A percentile compares a stretch with the other conserved stretches of the same genome.
These are phyloP conservation scores for Scutellaria minor DNA, from an alignment of 257 asterid genomes.

Conservation along the genomic window DNA sequence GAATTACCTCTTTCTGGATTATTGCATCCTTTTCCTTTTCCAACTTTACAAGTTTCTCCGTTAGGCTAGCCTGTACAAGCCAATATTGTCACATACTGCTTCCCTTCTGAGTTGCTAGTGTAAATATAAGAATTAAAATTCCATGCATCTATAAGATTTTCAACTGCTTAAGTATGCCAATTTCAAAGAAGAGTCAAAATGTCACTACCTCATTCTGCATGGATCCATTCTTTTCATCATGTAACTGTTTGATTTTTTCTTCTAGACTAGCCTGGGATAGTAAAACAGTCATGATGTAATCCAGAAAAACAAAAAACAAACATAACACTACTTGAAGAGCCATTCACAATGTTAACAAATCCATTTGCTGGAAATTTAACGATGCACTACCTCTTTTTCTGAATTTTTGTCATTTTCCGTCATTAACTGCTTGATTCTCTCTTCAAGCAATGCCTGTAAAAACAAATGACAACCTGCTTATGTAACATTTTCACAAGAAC, in stretches of 20 bases:
- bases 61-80: constrained; percentile 55
- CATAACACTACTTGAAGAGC: constrained; percentile 21
- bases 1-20: constrained; percentile 59
- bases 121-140: constrained; percentile 8
- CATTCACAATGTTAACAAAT: constrained; percentile 22
- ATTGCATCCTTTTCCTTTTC: constrained; percentile 53
- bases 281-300: constrained; percentile 25
- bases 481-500: not conserved
- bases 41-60: constrained; percentile 50
- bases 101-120: constrained; percentile 31
- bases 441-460: constrained; percentile 56
- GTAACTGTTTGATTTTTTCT: constrained; percentile 49
- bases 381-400: constrained; percentile 57
- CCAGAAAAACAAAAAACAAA: not conserved
- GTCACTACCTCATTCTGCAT: constrained; percentile 53
- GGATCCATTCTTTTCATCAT: constrained; percentile 47
- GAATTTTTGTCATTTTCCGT: constrained; percentile 52
- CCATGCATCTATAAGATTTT: constrained; percentile 22
- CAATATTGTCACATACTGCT: constrained; percentile 38
- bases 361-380: constrained; percentile 11
- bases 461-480: constrained; percentile 26
- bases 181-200: constrained; percentile 26
- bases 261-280: constrained; percentile 49
- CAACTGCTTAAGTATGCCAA: constrained; percentile 1
- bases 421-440: constrained; percentile 49